Conservation (phyloP, 2,329 filamentous ascomycete species). For the Aspergillus piperis region DNA sequence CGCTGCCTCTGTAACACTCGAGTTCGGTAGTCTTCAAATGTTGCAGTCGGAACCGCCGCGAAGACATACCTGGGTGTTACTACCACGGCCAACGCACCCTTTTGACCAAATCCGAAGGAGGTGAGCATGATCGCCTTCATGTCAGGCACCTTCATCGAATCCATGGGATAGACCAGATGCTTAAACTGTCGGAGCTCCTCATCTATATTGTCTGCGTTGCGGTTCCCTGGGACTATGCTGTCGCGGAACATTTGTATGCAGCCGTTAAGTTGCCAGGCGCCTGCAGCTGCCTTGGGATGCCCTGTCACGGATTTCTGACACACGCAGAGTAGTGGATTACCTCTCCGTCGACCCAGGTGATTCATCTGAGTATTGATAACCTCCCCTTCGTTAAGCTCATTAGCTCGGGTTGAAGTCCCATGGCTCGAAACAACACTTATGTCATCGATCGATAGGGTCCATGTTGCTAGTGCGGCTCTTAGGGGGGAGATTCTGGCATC, state of each 20-base stretch:
- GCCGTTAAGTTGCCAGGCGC: constrained; percentile 98
- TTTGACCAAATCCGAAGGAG: constrained; percentile 51
- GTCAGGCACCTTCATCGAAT: constrained; percentile 22
- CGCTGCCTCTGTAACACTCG: constrained; percentile 13
- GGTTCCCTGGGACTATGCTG: constrained; percentile 89
- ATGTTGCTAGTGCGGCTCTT: constrained; percentile 88
- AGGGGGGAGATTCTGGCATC: constrained; percentile 87
- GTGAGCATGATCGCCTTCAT: constrained; percentile 44
- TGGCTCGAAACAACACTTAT: constrained; percentile 94
- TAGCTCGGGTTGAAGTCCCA: constrained; percentile 93
- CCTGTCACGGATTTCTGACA: constrained; percentile 98
- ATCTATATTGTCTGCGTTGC: constrained; percentile 95
- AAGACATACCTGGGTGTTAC: constrained; percentile 42
- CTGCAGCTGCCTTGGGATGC: constrained; percentile 95
- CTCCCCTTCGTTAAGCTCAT: constrained; percentile 97
- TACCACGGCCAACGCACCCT: constrained; percentile 42
- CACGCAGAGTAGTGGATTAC: constrained; percentile 83
- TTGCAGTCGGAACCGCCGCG: constrained; percentile 24
- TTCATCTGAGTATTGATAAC: constrained; percentile 91
- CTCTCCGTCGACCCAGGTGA: constrained; percentile 89
- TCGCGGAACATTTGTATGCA: constrained; percentile 90
- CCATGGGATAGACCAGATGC: constrained; percentile 38
- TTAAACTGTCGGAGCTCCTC: constrained; percentile 28
- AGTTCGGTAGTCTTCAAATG: constrained; percentile 18
- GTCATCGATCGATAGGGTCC: constrained; percentile 94